Base-by-base conservation (phyloP, 805 yeast genomes). In the Jamesozyma lodderae region DNA sequence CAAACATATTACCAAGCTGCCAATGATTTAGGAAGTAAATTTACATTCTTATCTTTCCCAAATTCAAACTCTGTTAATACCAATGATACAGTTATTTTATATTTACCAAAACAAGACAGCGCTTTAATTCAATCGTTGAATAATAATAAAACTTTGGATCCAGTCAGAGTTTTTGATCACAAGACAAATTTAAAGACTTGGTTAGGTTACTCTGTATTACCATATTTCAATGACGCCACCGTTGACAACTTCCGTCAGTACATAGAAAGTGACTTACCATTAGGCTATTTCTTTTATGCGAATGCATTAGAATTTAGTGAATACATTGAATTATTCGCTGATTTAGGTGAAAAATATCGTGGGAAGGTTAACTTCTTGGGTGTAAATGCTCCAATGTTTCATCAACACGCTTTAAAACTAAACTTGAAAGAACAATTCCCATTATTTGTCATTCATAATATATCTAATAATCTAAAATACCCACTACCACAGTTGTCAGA, bases 391-490 rank as follows among this genome's bases (percentile, higher is more conserved):
- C 56, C 69, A 39, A 67, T 67, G 53, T 92, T 67, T 59, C 95
- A 95, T 47, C 75, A 73, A 63, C 97, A 90, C 58, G 95, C 95
- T 41, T 80, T 75, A 55, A 75, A 77, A 64, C 73, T 92, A 60
- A 85, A 82, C 71, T 74, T 88, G 75, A 69, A 78, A 64, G 82
- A 84, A 57, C 75, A 78, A 53, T 81, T 82, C 75, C 98, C 98
- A 62, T 75, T 90, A 42, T 80, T 92, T 59, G 95, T 78, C 35
- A 81, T 90, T 49, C 96, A 90, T 65, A 83, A 86, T 55, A 55
- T 75, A 41, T 63, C 51, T 15, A 55, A 64, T 33, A 83, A 86
- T 69, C 68, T 72, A 60, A 92, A 90, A 70, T 90, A 72, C 59
- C 88, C 88, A 59, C 67, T 79, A 50, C 64, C 74, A 48, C 96